phyloP scores from a whole-genome alignment of 2,329 filamentous ascomycete species.

The Phialophora chinensis region DNA sequence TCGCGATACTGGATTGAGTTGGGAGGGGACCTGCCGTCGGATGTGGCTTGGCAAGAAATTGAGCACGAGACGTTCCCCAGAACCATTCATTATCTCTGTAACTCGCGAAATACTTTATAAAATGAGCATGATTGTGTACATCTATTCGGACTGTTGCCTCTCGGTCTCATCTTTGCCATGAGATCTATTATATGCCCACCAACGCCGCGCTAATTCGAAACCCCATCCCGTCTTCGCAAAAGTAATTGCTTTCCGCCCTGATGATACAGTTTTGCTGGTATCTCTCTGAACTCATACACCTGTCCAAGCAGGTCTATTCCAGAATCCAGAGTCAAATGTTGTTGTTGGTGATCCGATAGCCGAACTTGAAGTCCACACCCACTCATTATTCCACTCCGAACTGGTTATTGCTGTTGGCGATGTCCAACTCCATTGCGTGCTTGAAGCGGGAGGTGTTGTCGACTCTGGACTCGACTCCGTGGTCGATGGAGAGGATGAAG shows the following conservation, averaged over 20 bases:
- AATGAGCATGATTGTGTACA: not conserved
- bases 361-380: not conserved
- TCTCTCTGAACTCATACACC: not conserved
- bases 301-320: not conserved
- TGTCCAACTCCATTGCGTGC: not conserved
- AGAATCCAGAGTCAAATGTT: not conserved
- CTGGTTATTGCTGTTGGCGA: not conserved
- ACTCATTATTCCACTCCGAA: not conserved
- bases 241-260: not conserved
- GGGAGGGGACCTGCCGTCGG: not conserved
- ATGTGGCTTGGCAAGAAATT: constrained; percentile 2
- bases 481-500: not conserved
- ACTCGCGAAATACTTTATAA: not conserved
- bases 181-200: not conserved
- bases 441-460: not conserved
- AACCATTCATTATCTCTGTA: not conserved
- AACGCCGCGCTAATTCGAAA: constrained; percentile 1
- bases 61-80: constrained; percentile 7
- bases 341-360: not conserved
- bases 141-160: not conserved
- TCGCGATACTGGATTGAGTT: constrained; percentile 4
- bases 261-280: not conserved
- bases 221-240: not conserved
- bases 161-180: not conserved
- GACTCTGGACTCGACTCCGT: not conserved